Conservation (phyloP, 495 filamentous ascomycete genomes). For the Aspergillus olivimuriae region DNA sequence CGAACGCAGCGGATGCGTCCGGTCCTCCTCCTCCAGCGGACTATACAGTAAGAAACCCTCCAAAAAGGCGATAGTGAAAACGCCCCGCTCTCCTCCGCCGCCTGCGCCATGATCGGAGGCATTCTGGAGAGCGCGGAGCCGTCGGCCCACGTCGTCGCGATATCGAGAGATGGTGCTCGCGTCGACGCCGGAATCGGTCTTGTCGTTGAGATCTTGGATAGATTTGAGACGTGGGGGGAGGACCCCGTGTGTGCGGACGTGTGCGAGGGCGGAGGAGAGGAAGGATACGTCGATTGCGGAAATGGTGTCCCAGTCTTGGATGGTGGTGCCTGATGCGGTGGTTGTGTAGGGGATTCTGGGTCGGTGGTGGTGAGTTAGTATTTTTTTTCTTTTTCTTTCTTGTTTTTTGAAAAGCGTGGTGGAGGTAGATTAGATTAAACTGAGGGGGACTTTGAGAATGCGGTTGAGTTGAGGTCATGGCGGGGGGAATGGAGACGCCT, state of each 20-base stretch:
- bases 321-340: constrained; percentile 35
- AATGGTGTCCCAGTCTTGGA: constrained; percentile 84
- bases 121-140: constrained; percentile 1
- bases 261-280: constrained; percentile 52
- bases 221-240: constrained; percentile 59
- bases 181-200: constrained; percentile 46
- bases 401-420: too few relatives aligned
- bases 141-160: constrained; percentile 8
- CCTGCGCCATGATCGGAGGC: too few relatives aligned
- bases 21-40: constrained; percentile 20
- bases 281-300: constrained; percentile 62
- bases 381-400: constrained; percentile 4
- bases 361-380: constrained; percentile 2
- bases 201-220: constrained; percentile 71
- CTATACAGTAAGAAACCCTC: constrained; percentile 85
- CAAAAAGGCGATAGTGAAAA: constrained; percentile 44
- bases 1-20: constrained; percentile 15
- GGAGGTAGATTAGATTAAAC: not conserved
- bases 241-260: constrained; percentile 59
- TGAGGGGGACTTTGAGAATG: not conserved
- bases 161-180: constrained; percentile 12
- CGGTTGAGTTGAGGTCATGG: not conserved
- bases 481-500: too few relatives aligned
- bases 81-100: too few relatives aligned
- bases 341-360: constrained; percentile 47